Base-by-base conservation (phyloP, 306 rosid genomes). In the Vigna hirtella region DNA sequence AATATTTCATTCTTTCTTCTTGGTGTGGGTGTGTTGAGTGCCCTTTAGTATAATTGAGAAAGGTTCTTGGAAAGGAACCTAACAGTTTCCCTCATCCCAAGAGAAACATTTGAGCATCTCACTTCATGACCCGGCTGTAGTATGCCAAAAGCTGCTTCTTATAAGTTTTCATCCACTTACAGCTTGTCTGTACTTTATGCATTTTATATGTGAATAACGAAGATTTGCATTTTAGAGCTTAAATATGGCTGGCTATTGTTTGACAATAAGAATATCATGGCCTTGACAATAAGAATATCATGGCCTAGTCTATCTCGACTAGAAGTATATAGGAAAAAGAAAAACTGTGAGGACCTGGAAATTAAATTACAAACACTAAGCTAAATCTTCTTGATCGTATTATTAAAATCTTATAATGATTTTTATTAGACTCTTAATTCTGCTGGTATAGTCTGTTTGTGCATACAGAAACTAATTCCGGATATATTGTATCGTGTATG, bases 381-480 rank as follows among this genome's bases (percentile, higher is more conserved):
- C 22, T 14, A 14, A 63, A 38, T 32, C 6, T 4, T 53, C 22
- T 67, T 77, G n/a, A 28, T 56, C 24, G 26, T 15, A 51, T 50
- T 12, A 24, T 55, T 72, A 18, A 42, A 74, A 58, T 70, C 30
- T 30, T 53, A 51, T 30, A 71, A 26, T 40, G 9, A 26, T 73
- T 58, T 73, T 53, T 59, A 1, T 57, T 15, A 22, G 42, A 71
- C 20, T 26, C 10, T 0, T 16, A n/a, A 64, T 38, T 38, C 40
- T 38, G 43, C 10, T 38, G 10, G 1, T 40, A 40, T 40, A 7
- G 43, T 40, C 43, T 7, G 43, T 7, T 1, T 40, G 43, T 40
- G 43, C 10, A 8, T 43, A 15, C 45, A 48, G 47, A 47, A 22
- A 50, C 57, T 83, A 56, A 77, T 83, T 28, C n/a, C 36, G 62